These are phyloP conservation scores for Penicillium dipodomyicola DNA, from an alignment of 495 filamentous ascomycete genomes.

Conservation along the genomic window DNA sequence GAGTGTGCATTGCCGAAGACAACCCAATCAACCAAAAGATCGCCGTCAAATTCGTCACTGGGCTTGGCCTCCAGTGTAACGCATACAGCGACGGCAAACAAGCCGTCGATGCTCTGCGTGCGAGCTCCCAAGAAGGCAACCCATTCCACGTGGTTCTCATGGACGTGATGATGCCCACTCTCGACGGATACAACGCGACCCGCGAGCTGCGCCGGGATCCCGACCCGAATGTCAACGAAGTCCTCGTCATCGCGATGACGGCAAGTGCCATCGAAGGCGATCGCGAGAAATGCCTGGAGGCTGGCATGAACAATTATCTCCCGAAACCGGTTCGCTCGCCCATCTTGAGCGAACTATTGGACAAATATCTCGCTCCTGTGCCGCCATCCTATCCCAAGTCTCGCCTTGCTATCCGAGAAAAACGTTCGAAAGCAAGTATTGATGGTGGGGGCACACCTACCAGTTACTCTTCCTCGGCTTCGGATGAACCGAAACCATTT, in stretches of 20 bases:
- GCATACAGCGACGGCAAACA: constrained; percentile 83
- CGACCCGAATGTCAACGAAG: constrained; percentile 67
- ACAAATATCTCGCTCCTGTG: constrained; percentile 62
- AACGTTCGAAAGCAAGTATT: constrained; percentile 32
- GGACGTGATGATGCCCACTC: constrained; percentile 93
- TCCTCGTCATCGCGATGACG: constrained; percentile 91
- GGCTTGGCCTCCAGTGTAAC: constrained; percentile 76
- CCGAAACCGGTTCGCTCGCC: constrained; percentile 82
- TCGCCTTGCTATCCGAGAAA: constrained; percentile 37
- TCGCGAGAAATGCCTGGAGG: constrained; percentile 84
- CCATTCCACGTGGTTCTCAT: constrained; percentile 80
- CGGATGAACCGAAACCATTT: constrained; percentile 30
- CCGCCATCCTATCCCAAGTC: constrained; percentile 43
- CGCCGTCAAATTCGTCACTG: constrained; percentile 81
- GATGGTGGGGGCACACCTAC: constrained; percentile 36
- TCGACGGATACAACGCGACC: constrained; percentile 93
- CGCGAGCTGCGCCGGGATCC: constrained; percentile 72
- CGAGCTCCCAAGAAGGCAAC: constrained; percentile 61
- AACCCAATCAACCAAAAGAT: constrained; percentile 92
- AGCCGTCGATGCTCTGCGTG: constrained; percentile 78
- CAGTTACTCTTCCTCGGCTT: constrained; percentile 37
- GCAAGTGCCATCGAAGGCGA: constrained; percentile 89
- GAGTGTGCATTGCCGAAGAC: constrained; percentile 88
- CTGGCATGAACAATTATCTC: constrained; percentile 94
- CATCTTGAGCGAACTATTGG: constrained; percentile 71